Evolutionary conservation across 345 rosid species (phyloP), one percentile per base, ranked within the genome.

Genomic region (Eutrema heterophyllum): DNA sequence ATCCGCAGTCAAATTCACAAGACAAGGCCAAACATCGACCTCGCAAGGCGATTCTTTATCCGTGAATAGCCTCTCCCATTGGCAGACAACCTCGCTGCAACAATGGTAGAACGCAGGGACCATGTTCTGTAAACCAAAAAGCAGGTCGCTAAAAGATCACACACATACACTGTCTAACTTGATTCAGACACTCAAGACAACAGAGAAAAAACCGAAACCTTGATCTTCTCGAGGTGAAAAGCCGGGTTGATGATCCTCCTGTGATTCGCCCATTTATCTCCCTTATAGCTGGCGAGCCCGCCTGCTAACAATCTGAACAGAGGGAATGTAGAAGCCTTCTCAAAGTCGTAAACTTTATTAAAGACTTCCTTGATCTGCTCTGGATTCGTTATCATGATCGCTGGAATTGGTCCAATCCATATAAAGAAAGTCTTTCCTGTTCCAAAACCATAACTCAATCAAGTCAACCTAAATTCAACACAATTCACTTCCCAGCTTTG

Each of bases 181-280:
- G 66, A 61, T 45, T 65, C 57, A 66, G 5, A 26, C 33, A 43
- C 18, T 29, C 10, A 29, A 41, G 24, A 41, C 14, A 39, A 43
- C 0, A 58, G 21, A 66, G 1, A 41, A 10, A 51, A 55, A 64
- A 30, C 7, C 18, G 3, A 36, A 15, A 85, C 87, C 87, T 86
- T 86, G 45, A 86, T 77, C 77, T 84, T 83, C 70, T 84, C 84
- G 9, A 65, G 70, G 21, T 79, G 81, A 62, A 86, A 86, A 9
- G 89, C 87, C 4, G 84, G 89, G 35, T 86, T 86, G 56, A 81
- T 72, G 27, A 86, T 80, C 68, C 76, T 83, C 60, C 89, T 80
- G 46, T 79, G 86, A n/a, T 41, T 79, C 7, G 70, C 71, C 89
- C 89, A 86, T 56, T 83, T 75, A 24, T 82, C 78, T 18, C 86